Evolutionary conservation across 2,329 filamentous ascomycete genomes (phyloP), one percentile per base, ranked within the genome.

Genomic region (Diaporthe humulicola): DNA sequence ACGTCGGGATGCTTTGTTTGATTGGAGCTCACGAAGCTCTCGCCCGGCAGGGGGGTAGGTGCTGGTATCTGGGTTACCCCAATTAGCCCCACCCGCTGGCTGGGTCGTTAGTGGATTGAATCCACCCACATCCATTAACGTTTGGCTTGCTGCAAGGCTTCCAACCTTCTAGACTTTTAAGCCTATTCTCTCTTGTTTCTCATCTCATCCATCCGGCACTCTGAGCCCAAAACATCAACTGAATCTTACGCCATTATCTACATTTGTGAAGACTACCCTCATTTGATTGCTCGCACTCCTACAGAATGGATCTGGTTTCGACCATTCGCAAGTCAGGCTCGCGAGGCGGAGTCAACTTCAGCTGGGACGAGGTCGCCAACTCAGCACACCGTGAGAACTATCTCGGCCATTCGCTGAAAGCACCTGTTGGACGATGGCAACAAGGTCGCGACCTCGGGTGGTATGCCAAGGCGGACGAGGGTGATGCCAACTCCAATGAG

Each of bases 321-420:
- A 95, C 94, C 56, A 93, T 99, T 76, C 95, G 96, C 81, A 98
- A 99, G 86, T 86, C 89, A 25, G 96, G 98, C 83, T 97, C 95
- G 80, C 93, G 97, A 78, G 97, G 97, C 81, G 97, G 97, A 82
- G 94, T 94, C 84, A 95, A 98, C 84, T 99, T 99, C 87, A 96
- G 93, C 85, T 98, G 97, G 97, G 94, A 96, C 78, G 95, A 98
- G 79, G 96, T 99, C 81, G 93, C 96, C 82, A 92, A 88, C 78
- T 97, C 95, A 67, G 87, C 90, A 30, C 96, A 98, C 81, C 95
- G 97, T 83, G 96, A 99, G 84, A 98, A 93, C 80, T 93, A 92
- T 83, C 93, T 98, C 10, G 96, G 96, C 70, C 96, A 98, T 86
- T 97, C 94, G 75, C 86, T 98, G 74, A 98, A 96, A 88, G 96